These are phyloP conservation scores for Annulohypoxylon truncatum DNA, from an alignment of 2,329 filamentous ascomycete genomes.

Conservation along the genomic window DNA sequence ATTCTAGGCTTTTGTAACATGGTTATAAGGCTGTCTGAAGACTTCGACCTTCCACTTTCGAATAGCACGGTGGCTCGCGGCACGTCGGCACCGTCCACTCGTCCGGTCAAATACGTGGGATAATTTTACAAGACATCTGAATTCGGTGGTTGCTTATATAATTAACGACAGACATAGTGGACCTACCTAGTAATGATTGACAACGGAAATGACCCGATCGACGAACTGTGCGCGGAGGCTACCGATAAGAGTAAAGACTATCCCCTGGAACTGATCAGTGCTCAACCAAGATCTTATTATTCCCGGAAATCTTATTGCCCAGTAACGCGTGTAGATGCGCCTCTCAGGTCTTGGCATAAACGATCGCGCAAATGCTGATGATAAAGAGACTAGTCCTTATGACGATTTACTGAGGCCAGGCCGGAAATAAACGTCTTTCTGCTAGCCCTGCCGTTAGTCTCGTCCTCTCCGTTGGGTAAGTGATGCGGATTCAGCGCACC, in stretches of 20 bases:
- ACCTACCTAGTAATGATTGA: not conserved
- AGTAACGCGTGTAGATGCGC: not conserved
- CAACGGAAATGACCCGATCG: constrained; percentile 16
- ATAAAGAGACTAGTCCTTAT: not conserved
- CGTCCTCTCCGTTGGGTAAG: not conserved
- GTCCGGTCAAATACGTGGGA: not conserved
- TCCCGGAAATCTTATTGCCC: not conserved
- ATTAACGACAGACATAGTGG: not conserved
- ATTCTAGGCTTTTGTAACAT: not conserved
- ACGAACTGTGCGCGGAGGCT: not conserved
- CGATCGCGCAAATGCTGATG: not conserved
- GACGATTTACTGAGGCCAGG: not conserved
- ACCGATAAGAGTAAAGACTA: not conserved
- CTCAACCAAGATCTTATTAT: constrained; percentile 15
- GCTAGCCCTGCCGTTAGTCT: not conserved
- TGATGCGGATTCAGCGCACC: not conserved
- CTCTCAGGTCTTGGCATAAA: not conserved
- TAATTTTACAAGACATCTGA: not conserved
- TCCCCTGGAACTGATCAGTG: constrained; percentile 10
- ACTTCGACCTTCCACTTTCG: not conserved
- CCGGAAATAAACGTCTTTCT: not conserved
- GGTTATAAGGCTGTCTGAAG: not conserved
- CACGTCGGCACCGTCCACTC: not conserved
- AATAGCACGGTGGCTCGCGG: not conserved
- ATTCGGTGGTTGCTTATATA: not conserved